A percentile compares a stretch with the other conserved stretches of the same genome.
phyloP scores from a whole-genome alignment of 1,139 yeast genomes.

The Candida sanyaensis region DNA sequence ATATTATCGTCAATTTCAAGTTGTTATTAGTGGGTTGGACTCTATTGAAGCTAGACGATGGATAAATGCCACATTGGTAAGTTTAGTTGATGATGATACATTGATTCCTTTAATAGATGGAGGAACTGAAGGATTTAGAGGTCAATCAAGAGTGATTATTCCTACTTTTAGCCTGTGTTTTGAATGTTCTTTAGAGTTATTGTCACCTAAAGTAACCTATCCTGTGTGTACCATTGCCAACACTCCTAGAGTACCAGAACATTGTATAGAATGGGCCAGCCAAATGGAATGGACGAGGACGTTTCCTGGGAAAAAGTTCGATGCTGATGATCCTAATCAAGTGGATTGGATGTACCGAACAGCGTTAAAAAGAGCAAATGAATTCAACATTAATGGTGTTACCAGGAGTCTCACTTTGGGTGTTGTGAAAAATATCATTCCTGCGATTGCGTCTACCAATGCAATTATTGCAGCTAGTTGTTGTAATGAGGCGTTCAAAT shows the following conservation, averaged over 20 bases:
- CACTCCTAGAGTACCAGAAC: conserved; percentile 92
- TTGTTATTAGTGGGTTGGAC: conserved; percentile 87
- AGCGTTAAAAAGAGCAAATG: conserved; percentile 60
- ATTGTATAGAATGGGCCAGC: conserved; percentile 91
- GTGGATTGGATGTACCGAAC: conserved; percentile 63
- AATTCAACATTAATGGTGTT: conserved; percentile 72
- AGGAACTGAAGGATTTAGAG: conserved; percentile 94
- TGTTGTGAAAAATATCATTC: conserved; percentile 88
- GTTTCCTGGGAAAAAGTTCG: conserved; percentile 51
- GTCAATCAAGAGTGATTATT: conserved; percentile 84
- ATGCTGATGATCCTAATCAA: conserved; percentile 70
- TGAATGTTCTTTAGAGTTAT: conserved; percentile 84
- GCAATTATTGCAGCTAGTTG: conserved; percentile 92
- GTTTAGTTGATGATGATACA: conserved; percentile 55
- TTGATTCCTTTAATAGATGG: conserved; percentile 90
- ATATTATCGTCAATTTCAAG: conserved; percentile 68
- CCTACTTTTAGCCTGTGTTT: conserved; percentile 89
- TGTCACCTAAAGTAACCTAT: conserved; percentile 68
- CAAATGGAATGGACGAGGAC: conserved; percentile 71
- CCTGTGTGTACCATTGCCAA: conserved; percentile 96
- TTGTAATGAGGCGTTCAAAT: conserved; percentile 83
- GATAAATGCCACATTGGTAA: conserved; percentile 77
- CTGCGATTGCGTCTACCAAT: conserved; percentile 93
- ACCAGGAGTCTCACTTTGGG: conserved; percentile 76
- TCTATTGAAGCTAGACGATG: conserved; percentile 89